These are phyloP conservation scores for Beauveria rudraprayagi DNA, from an alignment of 2,329 filamentous ascomycete genomes.

Conservation along the genomic window DNA sequence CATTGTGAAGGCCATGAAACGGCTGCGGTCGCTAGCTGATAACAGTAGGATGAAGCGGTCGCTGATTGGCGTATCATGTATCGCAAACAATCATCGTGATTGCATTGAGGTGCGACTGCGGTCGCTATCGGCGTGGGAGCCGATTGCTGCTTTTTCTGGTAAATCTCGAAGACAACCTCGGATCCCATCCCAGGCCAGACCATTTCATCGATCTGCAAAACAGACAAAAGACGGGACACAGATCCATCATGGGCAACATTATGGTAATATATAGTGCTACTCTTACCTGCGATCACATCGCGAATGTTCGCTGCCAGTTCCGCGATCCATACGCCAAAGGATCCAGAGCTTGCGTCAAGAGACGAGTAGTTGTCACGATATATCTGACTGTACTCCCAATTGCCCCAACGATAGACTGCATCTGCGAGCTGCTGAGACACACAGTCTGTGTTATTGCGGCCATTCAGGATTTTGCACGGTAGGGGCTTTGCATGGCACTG, in stretches of 20 bases:
- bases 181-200: constrained; percentile 79
- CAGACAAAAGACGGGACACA: constrained; percentile 55
- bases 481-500: constrained; percentile 68
- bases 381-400: constrained; percentile 74
- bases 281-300: constrained; percentile 34
- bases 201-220: constrained; percentile 68
- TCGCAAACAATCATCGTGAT: constrained; percentile 24
- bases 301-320: constrained; percentile 63
- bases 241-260: constrained; percentile 78
- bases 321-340: constrained; percentile 65
- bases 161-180: constrained; percentile 72
- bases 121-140: constrained; percentile 15
- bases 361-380: constrained; percentile 60
- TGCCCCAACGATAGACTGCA: constrained; percentile 64
- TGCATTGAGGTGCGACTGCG: constrained; percentile 17
- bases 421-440: constrained; percentile 56
- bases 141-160: constrained; percentile 30
- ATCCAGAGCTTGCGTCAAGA: constrained; percentile 51
- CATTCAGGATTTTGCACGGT: constrained; percentile 52
- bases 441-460: constrained; percentile 44
- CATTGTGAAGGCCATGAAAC: constrained; percentile 21
- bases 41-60: constrained; percentile 19
- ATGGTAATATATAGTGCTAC: constrained; percentile 51
- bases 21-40: constrained; percentile 14
- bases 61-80: constrained; percentile 20